A percentile compares a stretch with the other conserved stretches of the same genome.
phyloP scores from a whole-genome alignment of 164 flowering plant genomes.

The Piper betle region DNA sequence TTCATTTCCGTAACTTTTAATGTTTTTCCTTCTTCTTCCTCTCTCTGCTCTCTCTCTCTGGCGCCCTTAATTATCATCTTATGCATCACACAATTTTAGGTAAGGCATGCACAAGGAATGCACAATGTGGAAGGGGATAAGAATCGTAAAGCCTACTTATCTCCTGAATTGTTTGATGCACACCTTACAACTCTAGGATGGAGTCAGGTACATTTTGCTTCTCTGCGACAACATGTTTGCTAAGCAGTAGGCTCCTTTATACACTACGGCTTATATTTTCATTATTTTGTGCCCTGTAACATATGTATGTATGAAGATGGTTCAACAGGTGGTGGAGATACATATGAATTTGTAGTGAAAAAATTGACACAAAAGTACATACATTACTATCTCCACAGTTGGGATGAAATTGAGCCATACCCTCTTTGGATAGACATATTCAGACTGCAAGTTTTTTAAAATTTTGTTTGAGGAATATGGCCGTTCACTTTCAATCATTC shows the following conservation, averaged over 20 bases:
- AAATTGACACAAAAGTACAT: not conserved
- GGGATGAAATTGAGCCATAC: not conserved
- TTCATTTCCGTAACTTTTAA: too few relatives aligned
- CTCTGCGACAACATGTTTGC: not conserved
- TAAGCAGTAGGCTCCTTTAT: not conserved
- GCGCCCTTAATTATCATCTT: not conserved
- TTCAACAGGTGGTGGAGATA: not conserved
- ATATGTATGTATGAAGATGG: not conserved
- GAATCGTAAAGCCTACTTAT: slow-evolving; percentile 34
- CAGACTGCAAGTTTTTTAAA: too few relatives aligned
- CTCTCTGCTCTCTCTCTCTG: too few relatives aligned
- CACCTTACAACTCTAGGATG: slow-evolving; percentile 74
- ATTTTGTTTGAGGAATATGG: too few relatives aligned
- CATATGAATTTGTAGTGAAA: not conserved
- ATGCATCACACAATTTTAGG: slow-evolving; percentile 23
- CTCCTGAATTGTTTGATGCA: slow-evolving; percentile 60
- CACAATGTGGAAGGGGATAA: slow-evolving; percentile 84
- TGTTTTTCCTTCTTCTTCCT: too few relatives aligned
- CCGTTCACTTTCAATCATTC: too few relatives aligned
- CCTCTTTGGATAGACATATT: not conserved
- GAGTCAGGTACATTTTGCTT: slow-evolving; percentile 48
- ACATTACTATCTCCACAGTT: not conserved
- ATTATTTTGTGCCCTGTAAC: not conserved
- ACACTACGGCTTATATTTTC: too few relatives aligned
- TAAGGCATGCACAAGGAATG: slow-evolving; percentile 91